Percentiles rank a stretch among this genome's conserved stretches.
Conservation (phyloP, 139 green algal species). For the Chlorella sp. region DNA sequence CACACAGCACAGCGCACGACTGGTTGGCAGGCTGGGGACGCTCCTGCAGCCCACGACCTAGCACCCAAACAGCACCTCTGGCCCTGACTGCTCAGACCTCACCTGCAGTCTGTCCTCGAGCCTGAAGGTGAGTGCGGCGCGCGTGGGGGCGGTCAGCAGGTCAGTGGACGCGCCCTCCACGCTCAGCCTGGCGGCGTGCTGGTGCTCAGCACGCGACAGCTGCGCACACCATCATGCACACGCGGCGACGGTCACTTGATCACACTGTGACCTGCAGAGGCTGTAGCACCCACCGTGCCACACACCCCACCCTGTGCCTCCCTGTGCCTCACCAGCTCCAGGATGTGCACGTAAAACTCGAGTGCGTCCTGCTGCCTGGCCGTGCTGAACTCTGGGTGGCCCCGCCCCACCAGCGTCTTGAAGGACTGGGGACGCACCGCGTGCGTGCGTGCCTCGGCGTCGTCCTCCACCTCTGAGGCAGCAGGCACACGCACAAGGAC, state of each 20-base stretch:
- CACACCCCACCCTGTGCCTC: too few relatives aligned
- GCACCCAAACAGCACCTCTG: too few relatives aligned
- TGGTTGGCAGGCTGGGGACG: too few relatives aligned
- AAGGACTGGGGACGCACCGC: constrained; percentile 71
- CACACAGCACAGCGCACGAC: too few relatives aligned
- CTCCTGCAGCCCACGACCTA: too few relatives aligned
- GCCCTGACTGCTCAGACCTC: too few relatives aligned
- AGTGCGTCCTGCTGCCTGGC: constrained; percentile 75
- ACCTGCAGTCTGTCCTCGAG: constrained; percentile 19
- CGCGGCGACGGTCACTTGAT: too few relatives aligned
- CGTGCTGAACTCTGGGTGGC: constrained; percentile 87
- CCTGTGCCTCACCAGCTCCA: constrained; percentile 56
- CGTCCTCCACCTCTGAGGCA: too few relatives aligned
- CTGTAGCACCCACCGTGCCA: too few relatives aligned
- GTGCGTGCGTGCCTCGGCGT: constrained; percentile 18
- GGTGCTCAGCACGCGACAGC: constrained; percentile 32
- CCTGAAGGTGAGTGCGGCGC: background rate
- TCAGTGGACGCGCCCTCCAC: background rate
- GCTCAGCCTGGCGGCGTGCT: constrained; percentile 19
- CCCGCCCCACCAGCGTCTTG: constrained; percentile 76
- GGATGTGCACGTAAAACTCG: constrained; percentile 90
- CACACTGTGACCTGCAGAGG: too few relatives aligned
- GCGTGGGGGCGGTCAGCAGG: constrained; percentile 3
- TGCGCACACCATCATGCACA: background rate
- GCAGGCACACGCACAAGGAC: background rate